Evolutionary conservation across 2,329 filamentous ascomycete species (phyloP).

Genomic region (Knufia petricola): DNA sequence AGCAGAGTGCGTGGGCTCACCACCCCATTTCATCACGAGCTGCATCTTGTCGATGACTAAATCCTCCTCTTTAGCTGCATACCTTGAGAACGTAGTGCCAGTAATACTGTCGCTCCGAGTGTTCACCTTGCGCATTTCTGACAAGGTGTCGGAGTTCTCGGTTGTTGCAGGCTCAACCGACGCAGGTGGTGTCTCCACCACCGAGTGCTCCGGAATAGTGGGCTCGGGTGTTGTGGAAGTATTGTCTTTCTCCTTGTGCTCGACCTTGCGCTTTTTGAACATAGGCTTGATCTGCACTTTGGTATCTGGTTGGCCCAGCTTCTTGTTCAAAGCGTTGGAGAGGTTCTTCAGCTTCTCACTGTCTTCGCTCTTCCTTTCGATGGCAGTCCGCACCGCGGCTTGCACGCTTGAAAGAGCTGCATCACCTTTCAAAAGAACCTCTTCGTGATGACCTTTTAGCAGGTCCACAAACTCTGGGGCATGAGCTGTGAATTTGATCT

Average conservation of each 20-base stretch:
- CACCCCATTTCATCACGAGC: slow-evolving; percentile 97
- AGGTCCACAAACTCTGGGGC: slow-evolving; percentile 92
- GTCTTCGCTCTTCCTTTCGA: slow-evolving; percentile 73
- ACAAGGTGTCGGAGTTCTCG: background rate
- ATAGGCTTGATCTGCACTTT: slow-evolving; percentile 99
- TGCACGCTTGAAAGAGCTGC: slow-evolving; percentile 81
- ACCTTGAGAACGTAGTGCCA: slow-evolving; percentile 83
- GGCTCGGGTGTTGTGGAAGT: background rate
- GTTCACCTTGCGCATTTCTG: slow-evolving; percentile 38
- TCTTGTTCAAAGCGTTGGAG: slow-evolving; percentile 80
- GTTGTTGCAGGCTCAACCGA: background rate
- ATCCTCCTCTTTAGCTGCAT: slow-evolving; percentile 86
- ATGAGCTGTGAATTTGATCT: slow-evolving; percentile 99
- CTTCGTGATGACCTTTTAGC: slow-evolving; percentile 89
- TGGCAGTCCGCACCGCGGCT: slow-evolving; percentile 72
- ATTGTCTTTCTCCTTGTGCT: slow-evolving; percentile 35
- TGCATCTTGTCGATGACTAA: slow-evolving; percentile 92
- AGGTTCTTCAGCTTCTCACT: slow-evolving; percentile 73
- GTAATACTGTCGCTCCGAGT: slow-evolving; percentile 75
- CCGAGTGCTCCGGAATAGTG: background rate
- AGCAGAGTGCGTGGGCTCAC: slow-evolving; percentile 93
- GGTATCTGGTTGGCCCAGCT: slow-evolving; percentile 86
- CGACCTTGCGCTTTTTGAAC: slow-evolving; percentile 79
- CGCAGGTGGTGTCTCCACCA: background rate
- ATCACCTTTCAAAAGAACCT: slow-evolving; percentile 87